phyloP scores from a whole-genome alignment of 495 filamentous ascomycete genomes.

The Aspergillus ostianus region DNA sequence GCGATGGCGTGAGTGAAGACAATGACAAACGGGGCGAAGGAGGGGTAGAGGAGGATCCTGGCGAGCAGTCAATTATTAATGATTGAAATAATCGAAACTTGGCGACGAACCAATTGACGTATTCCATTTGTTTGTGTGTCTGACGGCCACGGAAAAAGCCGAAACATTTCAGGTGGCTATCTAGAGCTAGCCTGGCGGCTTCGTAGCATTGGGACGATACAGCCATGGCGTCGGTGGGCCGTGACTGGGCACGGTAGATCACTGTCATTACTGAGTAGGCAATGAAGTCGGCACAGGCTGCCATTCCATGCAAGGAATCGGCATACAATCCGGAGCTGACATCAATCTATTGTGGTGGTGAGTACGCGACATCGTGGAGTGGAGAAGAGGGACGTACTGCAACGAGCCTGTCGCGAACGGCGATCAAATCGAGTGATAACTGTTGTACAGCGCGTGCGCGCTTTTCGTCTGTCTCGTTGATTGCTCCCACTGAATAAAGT shows the following conservation, averaged over 20 bases:
- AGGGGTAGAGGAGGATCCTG: slow-evolving; percentile 28
- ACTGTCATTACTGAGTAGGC: slow-evolving; percentile 28
- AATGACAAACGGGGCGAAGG: slow-evolving; percentile 27
- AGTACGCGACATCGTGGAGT: neutral
- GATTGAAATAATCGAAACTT: too few species aligned
- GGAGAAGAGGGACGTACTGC: slow-evolving; percentile 11
- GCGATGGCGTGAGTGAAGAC: slow-evolving; percentile 31
- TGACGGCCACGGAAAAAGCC: slow-evolving; percentile 24
- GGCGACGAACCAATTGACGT: slow-evolving; percentile 24
- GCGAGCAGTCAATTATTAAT: too few species aligned
- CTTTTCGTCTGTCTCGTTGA: slow-evolving; percentile 11
- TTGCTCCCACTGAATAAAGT: slow-evolving; percentile 21
- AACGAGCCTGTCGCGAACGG: slow-evolving; percentile 21
- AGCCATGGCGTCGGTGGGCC: slow-evolving; percentile 22
- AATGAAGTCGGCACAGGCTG: slow-evolving; percentile 30
- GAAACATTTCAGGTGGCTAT: slow-evolving; percentile 26
- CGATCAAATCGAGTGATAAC: slow-evolving; percentile 22
- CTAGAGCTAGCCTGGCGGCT: slow-evolving; percentile 19
- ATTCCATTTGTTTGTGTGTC: slow-evolving; percentile 29
- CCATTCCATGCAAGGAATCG: slow-evolving; percentile 29
- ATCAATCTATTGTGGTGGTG: slow-evolving; percentile 17
- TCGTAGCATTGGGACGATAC: slow-evolving; percentile 26
- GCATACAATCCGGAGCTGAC: slow-evolving; percentile 25
- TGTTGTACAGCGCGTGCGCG: slow-evolving; percentile 12
- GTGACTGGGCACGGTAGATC: slow-evolving; percentile 28